These are phyloP conservation scores for Colletotrichum brevisporum DNA, from an alignment of 2,329 filamentous ascomycete genomes.

Conservation along the genomic window DNA sequence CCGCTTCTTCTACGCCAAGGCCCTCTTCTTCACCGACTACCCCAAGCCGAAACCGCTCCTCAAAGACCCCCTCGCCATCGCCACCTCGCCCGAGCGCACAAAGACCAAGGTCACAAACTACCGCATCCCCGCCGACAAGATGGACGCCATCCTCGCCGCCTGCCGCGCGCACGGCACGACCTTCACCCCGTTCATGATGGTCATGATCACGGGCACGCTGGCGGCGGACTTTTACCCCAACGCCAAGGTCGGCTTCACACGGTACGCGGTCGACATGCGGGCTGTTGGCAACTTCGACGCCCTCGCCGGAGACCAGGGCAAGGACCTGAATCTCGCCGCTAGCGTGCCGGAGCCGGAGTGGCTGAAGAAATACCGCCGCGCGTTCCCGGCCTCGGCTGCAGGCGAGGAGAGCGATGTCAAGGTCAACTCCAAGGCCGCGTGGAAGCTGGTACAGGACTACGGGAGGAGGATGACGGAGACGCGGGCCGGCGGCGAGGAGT, in stretches of 20 bases:
- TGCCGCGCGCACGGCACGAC: constrained; percentile 43
- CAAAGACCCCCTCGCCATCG: constrained; percentile 14
- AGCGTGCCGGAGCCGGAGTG: constrained; percentile 23
- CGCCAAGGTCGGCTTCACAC: constrained; percentile 42
- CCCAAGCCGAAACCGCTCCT: constrained; percentile 5
- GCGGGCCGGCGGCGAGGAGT: constrained; percentile 19
- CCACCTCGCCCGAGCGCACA: constrained; percentile 4
- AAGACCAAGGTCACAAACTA: constrained; percentile 26
- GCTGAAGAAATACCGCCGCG: constrained; percentile 24
- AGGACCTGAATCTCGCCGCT: constrained; percentile 30
- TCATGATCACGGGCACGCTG: constrained; percentile 38
- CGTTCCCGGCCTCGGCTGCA: neutral
- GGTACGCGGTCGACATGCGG: constrained; percentile 56
- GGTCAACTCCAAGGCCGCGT: constrained; percentile 13
- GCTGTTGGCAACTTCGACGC: constrained; percentile 16
- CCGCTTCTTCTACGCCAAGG: constrained; percentile 35
- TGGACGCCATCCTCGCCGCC: constrained; percentile 29
- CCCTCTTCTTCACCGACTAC: constrained; percentile 34
- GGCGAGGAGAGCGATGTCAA: neutral
- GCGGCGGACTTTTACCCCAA: constrained; percentile 43
- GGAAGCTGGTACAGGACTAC: constrained; percentile 27
- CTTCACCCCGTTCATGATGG: constrained; percentile 44
- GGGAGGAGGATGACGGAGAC: constrained; percentile 21
- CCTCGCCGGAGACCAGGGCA: constrained; percentile 3
- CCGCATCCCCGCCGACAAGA: constrained; percentile 28